Conservation (phyloP, 768 basidiomycete species). For the Omphalotus guepiniiformis region DNA sequence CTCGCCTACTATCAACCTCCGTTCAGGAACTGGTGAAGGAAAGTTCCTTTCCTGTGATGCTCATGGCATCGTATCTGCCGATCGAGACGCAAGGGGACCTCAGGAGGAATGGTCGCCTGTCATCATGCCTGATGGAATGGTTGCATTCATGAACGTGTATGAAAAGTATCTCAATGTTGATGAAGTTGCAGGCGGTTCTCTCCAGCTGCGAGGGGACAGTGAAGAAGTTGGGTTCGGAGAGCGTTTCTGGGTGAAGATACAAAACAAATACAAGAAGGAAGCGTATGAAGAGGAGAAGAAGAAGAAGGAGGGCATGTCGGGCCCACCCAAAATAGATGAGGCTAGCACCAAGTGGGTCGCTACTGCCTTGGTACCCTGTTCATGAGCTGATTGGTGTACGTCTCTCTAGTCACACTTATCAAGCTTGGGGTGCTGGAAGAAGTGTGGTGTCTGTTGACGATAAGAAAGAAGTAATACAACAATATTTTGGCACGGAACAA, state of each 20-base stretch:
- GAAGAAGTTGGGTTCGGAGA: conserved; percentile 84
- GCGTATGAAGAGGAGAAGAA: conserved; percentile 76
- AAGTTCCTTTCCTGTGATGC: conserved; percentile 89
- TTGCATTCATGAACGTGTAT: conserved; percentile 84
- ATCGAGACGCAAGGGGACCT: conserved; percentile 85
- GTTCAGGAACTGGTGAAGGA: conserved; percentile 83
- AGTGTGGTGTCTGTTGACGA: conserved; percentile 67
- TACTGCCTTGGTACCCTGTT: conserved; percentile 2
- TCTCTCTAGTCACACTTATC: conserved; percentile 56
- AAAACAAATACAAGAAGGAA: conserved; percentile 85
- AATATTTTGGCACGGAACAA: no score
- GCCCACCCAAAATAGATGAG: conserved; percentile 60
- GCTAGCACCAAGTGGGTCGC: conserved; percentile 62
- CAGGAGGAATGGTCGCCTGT: conserved; percentile 94
- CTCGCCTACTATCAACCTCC: conserved; percentile 77
- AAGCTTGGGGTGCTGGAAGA: conserved; percentile 82
- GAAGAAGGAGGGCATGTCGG: conserved; percentile 52
- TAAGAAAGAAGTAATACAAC: conserved; percentile 70
- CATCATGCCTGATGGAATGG: conserved; percentile 74
- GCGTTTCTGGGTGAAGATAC: conserved; percentile 86
- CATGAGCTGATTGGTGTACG: conserved; percentile 2
- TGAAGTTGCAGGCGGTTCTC: conserved; percentile 77
- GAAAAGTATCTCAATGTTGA: conserved; percentile 86
- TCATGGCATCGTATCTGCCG: conserved; percentile 78
- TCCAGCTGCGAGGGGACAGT: conserved; percentile 78